Evolutionary conservation across 805 yeast species (phyloP), one percentile per base, ranked within the genome.

Genomic region (Schizosaccharomyces osmophilus): DNA sequence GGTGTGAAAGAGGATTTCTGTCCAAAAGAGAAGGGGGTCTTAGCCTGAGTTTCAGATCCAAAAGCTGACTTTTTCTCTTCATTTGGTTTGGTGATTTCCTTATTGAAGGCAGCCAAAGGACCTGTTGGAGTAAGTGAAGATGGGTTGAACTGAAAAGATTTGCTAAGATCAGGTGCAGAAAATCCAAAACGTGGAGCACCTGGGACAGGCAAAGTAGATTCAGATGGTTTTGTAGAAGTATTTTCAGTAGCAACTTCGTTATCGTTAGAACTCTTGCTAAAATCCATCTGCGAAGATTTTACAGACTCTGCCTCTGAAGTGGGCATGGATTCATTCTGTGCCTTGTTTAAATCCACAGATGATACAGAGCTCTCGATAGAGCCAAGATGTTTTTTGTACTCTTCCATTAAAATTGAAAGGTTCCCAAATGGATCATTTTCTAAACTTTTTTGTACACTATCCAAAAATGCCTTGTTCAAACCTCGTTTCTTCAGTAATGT

Each of bases 361-460:
- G 19, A 22, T 29, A 31, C 59, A 11, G 41, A 36, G 13, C 41
- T 36, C 41, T 36, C 41, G 8, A 31, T 55, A 13, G 41, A 36
- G 1, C 3, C 13, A 19, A 22, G 36, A 36, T 57, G 60, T 22
- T 36, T 31, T 13, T 22, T 39, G 48, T 57, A 57, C 19, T 57
- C 48, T 5, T 24, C 26, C 19, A 57, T 29, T 17, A 57, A 36
- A 22, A 41, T 3, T 8, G 26, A n/a, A 22, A 59, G 43, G 17
- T 45, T 24, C 2, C 55, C 55, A 22, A 59, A 59, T 1, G 61
- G 39, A 41, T 59, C 39, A 45, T 59, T 59, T 24, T 59, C 61
- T n/a, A 42, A 8, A 29, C 61, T 59, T 48, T 59, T 42, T 5
- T n/a, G 9, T 15, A 59, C 54, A 4, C 55, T 51, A 19, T 42